These are phyloP conservation scores for Metschnikowia similis DNA, from an alignment of 805 yeast species.

Conservation along the genomic window DNA sequence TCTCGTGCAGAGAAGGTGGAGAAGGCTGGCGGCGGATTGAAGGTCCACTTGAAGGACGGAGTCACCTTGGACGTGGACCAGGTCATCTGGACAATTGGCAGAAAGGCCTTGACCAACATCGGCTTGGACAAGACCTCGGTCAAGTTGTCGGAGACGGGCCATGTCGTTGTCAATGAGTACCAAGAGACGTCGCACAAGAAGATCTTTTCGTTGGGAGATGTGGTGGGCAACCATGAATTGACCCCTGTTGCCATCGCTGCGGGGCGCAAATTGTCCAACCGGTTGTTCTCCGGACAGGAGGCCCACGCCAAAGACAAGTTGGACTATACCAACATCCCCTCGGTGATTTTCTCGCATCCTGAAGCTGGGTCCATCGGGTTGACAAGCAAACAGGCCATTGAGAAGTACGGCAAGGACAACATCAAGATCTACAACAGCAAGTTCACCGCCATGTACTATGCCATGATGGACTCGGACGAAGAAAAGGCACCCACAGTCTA, in stretches of 20 bases:
- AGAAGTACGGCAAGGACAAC: conserved; percentile 72
- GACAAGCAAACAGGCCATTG: conserved; percentile 71
- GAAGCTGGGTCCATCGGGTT: conserved; percentile 95
- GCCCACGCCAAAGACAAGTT: conserved; percentile 68
- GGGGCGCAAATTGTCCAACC: conserved; percentile 88
- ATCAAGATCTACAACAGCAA: conserved; percentile 77
- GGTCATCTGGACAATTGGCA: conserved; percentile 91
- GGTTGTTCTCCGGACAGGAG: conserved; percentile 78
- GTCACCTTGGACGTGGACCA: conserved; percentile 57
- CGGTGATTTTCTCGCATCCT: conserved; percentile 97
- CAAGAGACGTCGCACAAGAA: conserved; percentile 73
- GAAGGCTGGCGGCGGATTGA: conserved; percentile 32
- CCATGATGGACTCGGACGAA: conserved; percentile 61
- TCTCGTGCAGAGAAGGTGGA: conserved; percentile 42
- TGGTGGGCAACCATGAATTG: conserved; percentile 85
- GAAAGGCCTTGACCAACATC: conserved; percentile 69
- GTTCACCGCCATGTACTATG: conserved; percentile 90
- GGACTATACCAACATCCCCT: conserved; percentile 83
- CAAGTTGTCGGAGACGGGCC: conserved; percentile 52
- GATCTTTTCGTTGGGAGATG: conserved; percentile 89
- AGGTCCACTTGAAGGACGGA: conserved; percentile 37
- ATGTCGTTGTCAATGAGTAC: conserved; percentile 78
- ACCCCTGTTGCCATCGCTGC: conserved; percentile 99
- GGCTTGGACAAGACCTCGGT: conserved; percentile 77
- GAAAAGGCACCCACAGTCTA: conserved; percentile 84